Evolutionary conservation across 768 basidiomycete species (phyloP), one percentile per base, ranked within the genome.

Genomic region (Mycena alexandri): DNA sequence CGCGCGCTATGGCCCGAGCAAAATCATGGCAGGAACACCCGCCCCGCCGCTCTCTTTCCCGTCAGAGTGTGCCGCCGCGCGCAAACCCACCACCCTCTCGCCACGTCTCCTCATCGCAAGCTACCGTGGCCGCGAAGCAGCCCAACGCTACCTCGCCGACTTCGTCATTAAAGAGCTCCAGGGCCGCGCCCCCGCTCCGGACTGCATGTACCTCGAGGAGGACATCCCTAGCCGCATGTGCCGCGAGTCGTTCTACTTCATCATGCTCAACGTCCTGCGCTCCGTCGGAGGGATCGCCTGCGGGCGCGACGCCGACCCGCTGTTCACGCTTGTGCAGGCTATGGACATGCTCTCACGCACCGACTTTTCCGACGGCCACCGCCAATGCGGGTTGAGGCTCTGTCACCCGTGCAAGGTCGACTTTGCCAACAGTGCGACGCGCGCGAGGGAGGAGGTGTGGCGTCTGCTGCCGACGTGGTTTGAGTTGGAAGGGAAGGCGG

Each of bases 241-340:
- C 77, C 79, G 80, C 63, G 90, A 92, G 57, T 90, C 91, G 16
- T 91, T 91, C 78, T 90, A 92, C 78, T 91, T 89, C 75, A 87
- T 93, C 79, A 87, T 86, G 81, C 85, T 93, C 63, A 92, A 93
- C 75, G 79, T 90, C 34, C 78, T 93, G 46, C 87, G 92, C 62
- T 85, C 88, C 22, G 85, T 93, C 48, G 88, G 90, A 0, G 92
- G 92, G 0, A 89, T 93, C 63, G 86, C 91, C 1, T 83, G 82
- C 61, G 92, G 92, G 52, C 83, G 92, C 25, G 91, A 93, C 72
- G 91, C 89, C 4, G 92, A 93, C 73, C 89, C 90, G 57, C 77
- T 93, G 24, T 91, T 84, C 73, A 90, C 91, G 62, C 84, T 93
- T 48, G 72, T 81, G 5, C 92, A 92, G 77, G 88, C 89, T 17